phyloP scores from a whole-genome alignment of 176 grass and related monocot species.

The Cocos nucifera region DNA sequence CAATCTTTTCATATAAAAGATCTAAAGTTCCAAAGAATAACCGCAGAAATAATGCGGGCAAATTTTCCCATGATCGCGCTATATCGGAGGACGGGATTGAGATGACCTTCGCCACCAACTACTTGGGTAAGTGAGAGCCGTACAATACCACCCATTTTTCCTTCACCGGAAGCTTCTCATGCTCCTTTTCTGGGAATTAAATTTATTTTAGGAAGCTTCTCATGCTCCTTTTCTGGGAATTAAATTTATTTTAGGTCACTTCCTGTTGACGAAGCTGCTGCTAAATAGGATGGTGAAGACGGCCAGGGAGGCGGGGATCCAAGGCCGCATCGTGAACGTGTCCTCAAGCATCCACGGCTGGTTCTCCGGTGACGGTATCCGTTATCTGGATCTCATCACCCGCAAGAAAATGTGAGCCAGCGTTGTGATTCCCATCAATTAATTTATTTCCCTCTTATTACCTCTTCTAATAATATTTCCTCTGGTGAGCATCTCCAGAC shows the following conservation, averaged over 20 bases:
- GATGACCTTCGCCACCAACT: conserved; percentile 99
- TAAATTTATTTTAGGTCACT: conserved; percentile 45
- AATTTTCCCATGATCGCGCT: conserved; percentile 86
- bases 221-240: too few species aligned
- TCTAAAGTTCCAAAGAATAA: background rate
- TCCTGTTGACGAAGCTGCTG: conserved; percentile 69
- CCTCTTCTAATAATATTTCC: background rate
- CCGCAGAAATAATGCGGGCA: conserved; percentile 92
- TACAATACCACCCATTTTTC: too few species aligned
- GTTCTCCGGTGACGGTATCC: conserved; percentile 85
- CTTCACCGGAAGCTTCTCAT: background rate
- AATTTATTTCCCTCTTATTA: background rate
- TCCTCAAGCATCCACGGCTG: conserved; percentile 88
- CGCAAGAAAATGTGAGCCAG: conserved; percentile 53
- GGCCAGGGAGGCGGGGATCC: conserved; percentile 44
- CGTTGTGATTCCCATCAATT: background rate
- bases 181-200: background rate
- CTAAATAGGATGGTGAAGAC: conserved; percentile 57
- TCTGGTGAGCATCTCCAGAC: conserved; percentile 17
- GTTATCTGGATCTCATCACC: conserved; percentile 69
- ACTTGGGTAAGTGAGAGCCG: conserved; percentile 30
- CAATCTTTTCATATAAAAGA: conserved; percentile 5
- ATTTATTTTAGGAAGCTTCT: conserved; percentile 37
- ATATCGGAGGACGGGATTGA: conserved; percentile 89
- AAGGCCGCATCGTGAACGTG: conserved; percentile 80